Percentiles rank a stretch among this genome's conserved stretches.
These are phyloP conservation scores for Botrytis aclada DNA, from an alignment of 2,329 filamentous ascomycete genomes.

Conservation along the genomic window DNA sequence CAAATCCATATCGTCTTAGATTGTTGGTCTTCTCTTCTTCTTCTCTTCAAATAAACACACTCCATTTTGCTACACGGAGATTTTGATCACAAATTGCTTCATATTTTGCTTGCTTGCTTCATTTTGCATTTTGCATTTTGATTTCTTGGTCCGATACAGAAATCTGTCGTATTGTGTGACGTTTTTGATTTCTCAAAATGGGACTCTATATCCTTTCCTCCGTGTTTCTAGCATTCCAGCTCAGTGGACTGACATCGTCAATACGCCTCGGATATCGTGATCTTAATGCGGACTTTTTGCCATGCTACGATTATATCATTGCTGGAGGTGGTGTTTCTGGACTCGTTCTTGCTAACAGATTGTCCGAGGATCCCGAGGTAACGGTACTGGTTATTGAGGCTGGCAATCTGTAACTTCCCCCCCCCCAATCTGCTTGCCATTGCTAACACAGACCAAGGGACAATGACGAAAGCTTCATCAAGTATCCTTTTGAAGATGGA, in stretches of 20 bases:
- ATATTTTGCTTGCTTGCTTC: constrained; percentile 17
- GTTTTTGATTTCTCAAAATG: constrained; percentile 12
- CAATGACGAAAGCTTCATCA: constrained; percentile 30
- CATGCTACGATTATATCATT: constrained; percentile 42
- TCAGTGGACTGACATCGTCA: constrained; percentile 16
- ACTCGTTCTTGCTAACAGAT: constrained; percentile 44
- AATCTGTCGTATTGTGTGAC: constrained; percentile 12
- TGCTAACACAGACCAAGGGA: constrained; percentile 25
- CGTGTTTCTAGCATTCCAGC: neutral
- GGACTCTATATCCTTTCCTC: constrained; percentile 3
- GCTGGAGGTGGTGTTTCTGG: constrained; percentile 48
- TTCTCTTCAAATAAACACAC: neutral
- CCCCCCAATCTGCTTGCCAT: neutral
- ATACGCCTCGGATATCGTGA: constrained; percentile 26
- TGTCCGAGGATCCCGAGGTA: constrained; percentile 40
- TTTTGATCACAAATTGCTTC: constrained; percentile 20
- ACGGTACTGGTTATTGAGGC: constrained; percentile 33
- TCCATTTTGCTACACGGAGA: constrained; percentile 6
- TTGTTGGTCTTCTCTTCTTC: neutral
- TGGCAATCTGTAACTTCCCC: constrained; percentile 26
- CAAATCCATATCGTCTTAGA: neutral
- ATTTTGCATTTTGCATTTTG: constrained; percentile 5
- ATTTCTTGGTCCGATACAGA: constrained; percentile 1
- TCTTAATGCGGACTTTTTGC: constrained; percentile 27
- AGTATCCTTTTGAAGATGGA: constrained; percentile 30